Conservation (phyloP, 148 eudicot genomes). For the Arctostaphylos glauca region DNA sequence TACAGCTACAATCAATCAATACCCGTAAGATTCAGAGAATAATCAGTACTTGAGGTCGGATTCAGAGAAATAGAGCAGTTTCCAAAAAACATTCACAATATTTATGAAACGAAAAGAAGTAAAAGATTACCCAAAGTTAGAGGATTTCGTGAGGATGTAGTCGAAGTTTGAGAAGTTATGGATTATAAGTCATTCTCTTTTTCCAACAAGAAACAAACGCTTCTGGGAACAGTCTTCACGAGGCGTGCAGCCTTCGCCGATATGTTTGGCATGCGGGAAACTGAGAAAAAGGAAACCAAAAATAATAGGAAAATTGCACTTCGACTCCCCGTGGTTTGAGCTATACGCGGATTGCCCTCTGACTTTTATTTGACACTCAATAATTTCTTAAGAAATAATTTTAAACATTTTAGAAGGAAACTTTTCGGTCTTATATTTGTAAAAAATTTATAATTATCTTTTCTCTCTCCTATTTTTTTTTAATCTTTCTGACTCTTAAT, state of each 20-base stretch:
- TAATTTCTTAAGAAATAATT: too few species aligned
- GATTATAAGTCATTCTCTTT: constrained; percentile 4
- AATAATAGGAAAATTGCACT: not conserved
- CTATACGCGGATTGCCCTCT: not conserved
- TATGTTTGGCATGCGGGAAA: not conserved
- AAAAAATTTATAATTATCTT: too few species aligned
- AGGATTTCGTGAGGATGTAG: not conserved
- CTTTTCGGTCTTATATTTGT: too few species aligned
- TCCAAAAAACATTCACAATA: not conserved
- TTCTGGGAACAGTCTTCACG: not conserved
- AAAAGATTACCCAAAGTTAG: not conserved
- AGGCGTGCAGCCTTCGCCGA: not conserved
- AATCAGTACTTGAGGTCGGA: not conserved
- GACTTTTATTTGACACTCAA: not conserved
- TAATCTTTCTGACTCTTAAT: too few species aligned
- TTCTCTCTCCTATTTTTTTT: too few species aligned
- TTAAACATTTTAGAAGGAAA: too few species aligned
- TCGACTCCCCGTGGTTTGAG: not conserved
- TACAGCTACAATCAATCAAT: not conserved
- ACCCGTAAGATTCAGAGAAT: not conserved
- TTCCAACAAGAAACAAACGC: constrained; percentile 16
- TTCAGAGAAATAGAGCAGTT: not conserved
- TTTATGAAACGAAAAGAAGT: not conserved
- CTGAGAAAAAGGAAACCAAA: not conserved
- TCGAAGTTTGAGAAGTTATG: not conserved